A percentile compares a stretch with the other conserved stretches of the same genome.
Evolutionary conservation across 1,139 yeast genomes (phyloP).

Genomic region (Blastobotrys indianensis): DNA sequence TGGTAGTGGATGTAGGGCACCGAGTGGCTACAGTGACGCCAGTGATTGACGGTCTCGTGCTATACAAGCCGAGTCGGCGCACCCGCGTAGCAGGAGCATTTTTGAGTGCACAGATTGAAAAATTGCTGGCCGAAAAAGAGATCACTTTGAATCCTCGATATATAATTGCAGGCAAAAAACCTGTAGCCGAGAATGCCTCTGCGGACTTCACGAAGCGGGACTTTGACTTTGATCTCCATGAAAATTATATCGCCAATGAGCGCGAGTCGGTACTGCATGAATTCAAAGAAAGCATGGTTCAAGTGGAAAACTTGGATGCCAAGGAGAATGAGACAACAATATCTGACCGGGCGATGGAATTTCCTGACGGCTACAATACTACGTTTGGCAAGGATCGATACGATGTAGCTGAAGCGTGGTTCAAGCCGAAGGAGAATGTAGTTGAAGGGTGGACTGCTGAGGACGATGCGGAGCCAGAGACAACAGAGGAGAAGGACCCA

Average conservation of each 20-base stretch:
- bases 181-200: constrained; percentile 31
- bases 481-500: constrained; percentile 16
- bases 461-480: constrained; percentile 18
- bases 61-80: constrained; percentile 42
- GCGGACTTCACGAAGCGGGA: constrained; percentile 23
- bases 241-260: constrained; percentile 27
- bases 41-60: constrained; percentile 85
- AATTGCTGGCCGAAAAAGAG: constrained; percentile 18
- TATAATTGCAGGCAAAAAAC: constrained; percentile 27
- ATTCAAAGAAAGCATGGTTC: constrained; percentile 54
- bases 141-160: constrained; percentile 33
- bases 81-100: constrained; percentile 36
- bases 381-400: constrained; percentile 58
- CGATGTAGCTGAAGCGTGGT: constrained; percentile 66
- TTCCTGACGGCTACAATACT: constrained; percentile 63
- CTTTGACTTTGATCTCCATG: constrained; percentile 3
- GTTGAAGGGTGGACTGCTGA: constrained; percentile 24
- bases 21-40: constrained; percentile 82
- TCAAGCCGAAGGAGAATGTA: constrained; percentile 40
- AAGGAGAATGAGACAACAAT: constrained; percentile 7
- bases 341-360: constrained; percentile 47
- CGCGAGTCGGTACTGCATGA: constrained; percentile 42
- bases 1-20: constrained; percentile 91
- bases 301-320: constrained; percentile 32
- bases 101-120: constrained; percentile 28